Percentiles rank a stretch among this genome's conserved stretches.
phyloP scores from a whole-genome alignment of 2,329 filamentous ascomycete species.

The Colletotrichum zoysiae region DNA sequence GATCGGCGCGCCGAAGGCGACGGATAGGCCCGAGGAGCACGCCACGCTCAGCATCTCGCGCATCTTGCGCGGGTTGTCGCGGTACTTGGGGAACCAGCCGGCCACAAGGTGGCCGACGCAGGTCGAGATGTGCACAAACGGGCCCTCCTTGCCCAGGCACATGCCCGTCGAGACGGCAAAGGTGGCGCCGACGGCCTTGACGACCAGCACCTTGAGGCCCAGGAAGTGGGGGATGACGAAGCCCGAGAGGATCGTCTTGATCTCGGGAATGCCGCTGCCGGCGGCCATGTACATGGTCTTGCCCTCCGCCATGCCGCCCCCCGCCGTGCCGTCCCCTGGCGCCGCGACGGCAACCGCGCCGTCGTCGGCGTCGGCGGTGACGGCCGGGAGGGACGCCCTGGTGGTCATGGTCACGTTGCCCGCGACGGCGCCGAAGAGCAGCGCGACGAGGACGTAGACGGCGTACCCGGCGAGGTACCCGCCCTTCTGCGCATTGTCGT shows the following conservation, averaged over 20 bases:
- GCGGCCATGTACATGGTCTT: conserved; percentile 71
- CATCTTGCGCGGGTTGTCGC: conserved; percentile 68
- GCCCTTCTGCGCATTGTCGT: background rate
- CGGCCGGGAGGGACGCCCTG: conserved; percentile 61
- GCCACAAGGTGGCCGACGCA: conserved; percentile 68
- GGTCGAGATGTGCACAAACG: conserved; percentile 72
- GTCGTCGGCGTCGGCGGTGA: conserved; percentile 40
- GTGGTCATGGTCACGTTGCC: conserved; percentile 50
- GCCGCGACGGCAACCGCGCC: background rate
- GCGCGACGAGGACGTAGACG: conserved; percentile 46
- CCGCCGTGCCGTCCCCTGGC: conserved; percentile 44
- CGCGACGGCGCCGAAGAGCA: conserved; percentile 46
- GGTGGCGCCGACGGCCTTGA: conserved; percentile 69
- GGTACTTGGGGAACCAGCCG: conserved; percentile 66
- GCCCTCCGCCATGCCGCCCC: conserved; percentile 48
- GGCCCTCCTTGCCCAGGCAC: conserved; percentile 72
- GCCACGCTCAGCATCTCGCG: conserved; percentile 69
- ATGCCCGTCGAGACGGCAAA: conserved; percentile 71
- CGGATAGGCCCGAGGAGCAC: conserved; percentile 68
- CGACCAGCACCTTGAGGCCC: conserved; percentile 64
- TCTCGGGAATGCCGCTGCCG: conserved; percentile 71
- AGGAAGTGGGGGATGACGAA: conserved; percentile 71
- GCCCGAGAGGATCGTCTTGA: conserved; percentile 72
- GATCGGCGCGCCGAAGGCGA: conserved; percentile 73
- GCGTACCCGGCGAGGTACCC: conserved; percentile 44